Evolutionary conservation across 306 rosid species (phyloP).

Genomic region (Quercus variabilis): DNA sequence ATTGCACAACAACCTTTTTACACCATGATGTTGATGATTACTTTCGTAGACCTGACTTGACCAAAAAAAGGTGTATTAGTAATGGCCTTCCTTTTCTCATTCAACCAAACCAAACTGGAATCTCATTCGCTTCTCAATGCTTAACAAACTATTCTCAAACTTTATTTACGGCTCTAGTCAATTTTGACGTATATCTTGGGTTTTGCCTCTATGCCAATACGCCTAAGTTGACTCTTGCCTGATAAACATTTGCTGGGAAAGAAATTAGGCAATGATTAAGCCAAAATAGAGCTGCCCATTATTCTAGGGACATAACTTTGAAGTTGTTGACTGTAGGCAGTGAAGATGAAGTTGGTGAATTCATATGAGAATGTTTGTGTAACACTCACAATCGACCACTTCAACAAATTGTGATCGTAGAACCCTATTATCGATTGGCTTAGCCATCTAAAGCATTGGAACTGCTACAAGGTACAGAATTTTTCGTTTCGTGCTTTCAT

Average conservation of each 20-base stretch:
- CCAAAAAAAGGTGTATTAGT: conserved; percentile 14
- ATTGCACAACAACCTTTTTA: conserved; percentile 5
- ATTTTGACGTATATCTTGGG: neutral
- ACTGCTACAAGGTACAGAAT: too few species aligned
- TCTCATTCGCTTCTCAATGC: neutral
- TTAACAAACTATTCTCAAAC: too few species aligned
- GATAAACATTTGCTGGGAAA: neutral
- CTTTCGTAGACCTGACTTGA: conserved; percentile 34
- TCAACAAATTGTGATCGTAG: too few species aligned
- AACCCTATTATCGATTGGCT: too few species aligned
- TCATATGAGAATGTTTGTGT: too few species aligned
- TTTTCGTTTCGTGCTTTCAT: too few species aligned
- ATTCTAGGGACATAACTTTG: too few species aligned
- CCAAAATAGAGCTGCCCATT: too few species aligned
- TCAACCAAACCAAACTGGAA: conserved; percentile 20
- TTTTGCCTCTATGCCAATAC: neutral
- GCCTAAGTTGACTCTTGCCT: neutral
- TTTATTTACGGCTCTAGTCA: neutral
- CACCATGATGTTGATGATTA: conserved; percentile 4
- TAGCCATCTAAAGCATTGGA: too few species aligned
- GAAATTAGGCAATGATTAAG: neutral
- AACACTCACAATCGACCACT: too few species aligned
- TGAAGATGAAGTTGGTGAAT: too few species aligned
- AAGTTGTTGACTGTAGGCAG: too few species aligned
- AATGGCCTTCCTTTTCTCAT: conserved; percentile 9